Evolutionary conservation across 2,329 filamentous ascomycete genomes (phyloP).

Genomic region (Coniochaeta sp.): DNA sequence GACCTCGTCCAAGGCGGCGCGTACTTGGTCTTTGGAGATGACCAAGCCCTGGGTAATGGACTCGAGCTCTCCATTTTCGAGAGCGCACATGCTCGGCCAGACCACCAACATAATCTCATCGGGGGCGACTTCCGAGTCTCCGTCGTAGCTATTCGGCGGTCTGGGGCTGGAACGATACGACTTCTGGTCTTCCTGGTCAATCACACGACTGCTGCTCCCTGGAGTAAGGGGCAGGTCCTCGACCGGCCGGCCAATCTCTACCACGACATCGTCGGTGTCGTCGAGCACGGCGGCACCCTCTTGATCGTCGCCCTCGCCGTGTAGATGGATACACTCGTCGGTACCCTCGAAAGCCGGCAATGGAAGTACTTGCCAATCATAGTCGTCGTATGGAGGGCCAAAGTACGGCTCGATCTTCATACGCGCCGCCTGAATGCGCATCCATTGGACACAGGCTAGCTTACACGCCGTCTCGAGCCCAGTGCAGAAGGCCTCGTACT

Average conservation of each 20-base stretch:
- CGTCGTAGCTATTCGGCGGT: conserved; percentile 6
- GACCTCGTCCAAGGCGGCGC: conserved; percentile 19
- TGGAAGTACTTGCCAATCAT: conserved; percentile 25
- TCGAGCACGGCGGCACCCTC: conserved; percentile 2
- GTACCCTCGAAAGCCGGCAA: conserved; percentile 19
- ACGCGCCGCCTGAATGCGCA: conserved; percentile 20
- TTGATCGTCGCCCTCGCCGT: neutral
- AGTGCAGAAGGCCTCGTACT: conserved; percentile 21
- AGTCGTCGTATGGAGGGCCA: conserved; percentile 25
- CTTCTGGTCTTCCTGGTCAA: neutral
- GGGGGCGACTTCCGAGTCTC: conserved; percentile 16
- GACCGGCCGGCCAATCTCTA: neutral
- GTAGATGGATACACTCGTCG: neutral
- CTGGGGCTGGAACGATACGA: neutral
- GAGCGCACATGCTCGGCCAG: conserved; percentile 25
- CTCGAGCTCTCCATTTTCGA: conserved; percentile 23
- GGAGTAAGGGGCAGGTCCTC: neutral
- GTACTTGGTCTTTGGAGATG: conserved; percentile 24
- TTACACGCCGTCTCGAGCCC: conserved; percentile 19
- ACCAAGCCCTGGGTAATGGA: conserved; percentile 25
- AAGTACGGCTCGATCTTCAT: conserved; percentile 29
- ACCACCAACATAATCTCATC: conserved; percentile 24
- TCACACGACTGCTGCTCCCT: neutral
- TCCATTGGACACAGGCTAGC: conserved; percentile 23
- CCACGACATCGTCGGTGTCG: neutral